Evolutionary conservation across 78 protist genomes (phyloP), one percentile per base, ranked within the genome.

Genomic region (Cavenderia fasciculata): DNA sequence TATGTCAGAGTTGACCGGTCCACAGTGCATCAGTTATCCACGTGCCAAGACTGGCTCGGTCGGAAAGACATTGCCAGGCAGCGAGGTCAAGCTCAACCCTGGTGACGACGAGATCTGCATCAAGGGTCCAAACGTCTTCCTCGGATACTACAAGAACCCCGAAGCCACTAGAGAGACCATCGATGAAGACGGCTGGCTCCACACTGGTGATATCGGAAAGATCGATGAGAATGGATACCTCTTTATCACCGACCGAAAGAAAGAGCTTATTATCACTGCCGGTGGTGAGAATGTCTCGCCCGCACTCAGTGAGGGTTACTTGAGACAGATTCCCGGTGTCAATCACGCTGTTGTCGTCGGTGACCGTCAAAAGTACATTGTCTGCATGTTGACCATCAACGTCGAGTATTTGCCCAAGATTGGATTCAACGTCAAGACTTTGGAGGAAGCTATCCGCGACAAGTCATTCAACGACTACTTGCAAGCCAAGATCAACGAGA

Each of bases 241-340:
- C 25, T 90, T 51, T 74, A 41, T 96, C 38, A 57, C 43, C 41
- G 98, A 94, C 65, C 75, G 98, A 41, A 47, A 76, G 31, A 95
- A 95, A 65, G 97, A 95, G 43, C 52, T 95, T 12, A 93, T 97
- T 66, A 97, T 97, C 68, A 92, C 96, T 8, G 98, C 98, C 0
- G 98, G 98, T 29, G 98, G 98, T 41, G 98, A 97, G 59, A 97
- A 97, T 46, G 75, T 97, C 5, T 90, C 98, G 8, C 98, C 98
- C 7, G 65, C 95, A 11, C 87, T 92, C 27, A 62, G 95, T 29
- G 98, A 97, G 59, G 87, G 87, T 78, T 27, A 6, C 36, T 18
- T 96, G 43, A 61, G 74, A 62, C 74, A 77, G 33, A 62, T 71
- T 44, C 79, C 79, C 23, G 68, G 72, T 54, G 68, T 93, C 36